Evolutionary conservation across 2,329 filamentous ascomycete genomes (phyloP), one percentile per base, ranked within the genome.

Genomic region (Penicillium occitanis): DNA sequence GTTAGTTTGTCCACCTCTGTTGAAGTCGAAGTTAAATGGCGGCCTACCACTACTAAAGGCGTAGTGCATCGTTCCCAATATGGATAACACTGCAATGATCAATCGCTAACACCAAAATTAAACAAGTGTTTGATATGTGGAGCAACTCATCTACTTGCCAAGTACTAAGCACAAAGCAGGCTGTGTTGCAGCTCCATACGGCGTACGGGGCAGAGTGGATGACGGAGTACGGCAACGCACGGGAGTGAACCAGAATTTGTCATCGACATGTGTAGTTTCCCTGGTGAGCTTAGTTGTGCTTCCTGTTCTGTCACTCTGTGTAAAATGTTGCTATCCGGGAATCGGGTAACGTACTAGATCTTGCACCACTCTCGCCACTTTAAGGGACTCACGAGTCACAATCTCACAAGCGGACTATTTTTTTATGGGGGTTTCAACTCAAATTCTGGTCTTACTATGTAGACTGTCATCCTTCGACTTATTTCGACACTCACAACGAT

Each of bases 211-310:
- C 61, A 53, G 35, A 28, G 46, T 33, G 48, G 46, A 44, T 42
- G 19, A 14, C 40, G 57, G 40, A 60, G 37, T 44, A 30, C 57
- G 57, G 57, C 37, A 60, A 30, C 17, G 60, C 19, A 48, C 30
- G 60, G 48, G 44, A 37, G 46, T 8, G 53, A 37, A 25, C 19
- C 53, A 40, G 33, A 40, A 57, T 57, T 37, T 33, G 46, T 28
- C 40, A 62, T 51, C 22, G 33, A 62, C 46, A 40, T 22, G 40
- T 42, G 2, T 22, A 53, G 33, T 40, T 62, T 25, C 60, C 60
- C 4, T 53, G 60, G 37, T 42, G 46, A 62, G 60, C n/a, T 42
- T 53, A 62, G 60, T 53, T 19, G 44, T 61, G 44, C 53, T 37
- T 22, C 53, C 19, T 22, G 10, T 22, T 42, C 22, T 62, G n/a